Evolutionary conservation across 169 alveolate species (phyloP).

Genomic region (Amoebophrya sp.): DNA sequence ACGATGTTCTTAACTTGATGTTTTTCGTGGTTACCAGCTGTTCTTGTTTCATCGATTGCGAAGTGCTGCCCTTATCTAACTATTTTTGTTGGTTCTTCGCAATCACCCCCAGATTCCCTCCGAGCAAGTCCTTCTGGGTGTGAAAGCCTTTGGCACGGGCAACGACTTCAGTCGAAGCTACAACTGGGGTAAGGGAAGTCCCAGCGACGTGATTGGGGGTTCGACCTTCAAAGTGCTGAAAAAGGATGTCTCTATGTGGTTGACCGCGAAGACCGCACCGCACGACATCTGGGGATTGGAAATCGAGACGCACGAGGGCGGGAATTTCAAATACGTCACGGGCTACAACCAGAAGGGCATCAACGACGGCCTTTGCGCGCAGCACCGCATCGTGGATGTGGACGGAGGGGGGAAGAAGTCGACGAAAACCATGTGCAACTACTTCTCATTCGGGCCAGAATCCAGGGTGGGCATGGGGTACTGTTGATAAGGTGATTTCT

Average conservation of each 20-base stretch:
- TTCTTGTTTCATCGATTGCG: too few species aligned
- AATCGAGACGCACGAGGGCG: not conserved
- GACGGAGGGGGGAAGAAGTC: not conserved
- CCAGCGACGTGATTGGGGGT: not conserved
- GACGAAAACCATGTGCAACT: not conserved
- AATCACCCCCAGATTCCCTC: too few species aligned
- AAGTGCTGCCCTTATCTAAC: too few species aligned
- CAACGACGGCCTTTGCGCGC: not conserved
- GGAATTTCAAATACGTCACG: not conserved
- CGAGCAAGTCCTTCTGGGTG: not conserved
- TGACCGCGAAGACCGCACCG: not conserved
- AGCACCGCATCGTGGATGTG: not conserved
- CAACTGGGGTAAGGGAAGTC: not conserved
- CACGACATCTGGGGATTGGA: not conserved
- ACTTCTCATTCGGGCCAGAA: not conserved
- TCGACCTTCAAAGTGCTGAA: not conserved
- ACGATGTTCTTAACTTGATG: too few species aligned
- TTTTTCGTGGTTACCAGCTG: too few species aligned
- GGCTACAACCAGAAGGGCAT: not conserved
- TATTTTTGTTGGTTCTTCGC: too few species aligned
- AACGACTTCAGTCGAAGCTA: not conserved
- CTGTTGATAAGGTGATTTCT: too few species aligned
- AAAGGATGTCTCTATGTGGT: not conserved
- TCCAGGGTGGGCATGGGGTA: not conserved
- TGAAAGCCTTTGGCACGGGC: not conserved